Evolutionary conservation across 306 rosid species (phyloP), one percentile per base, ranked within the genome.

Genomic region (Prunus mira): DNA sequence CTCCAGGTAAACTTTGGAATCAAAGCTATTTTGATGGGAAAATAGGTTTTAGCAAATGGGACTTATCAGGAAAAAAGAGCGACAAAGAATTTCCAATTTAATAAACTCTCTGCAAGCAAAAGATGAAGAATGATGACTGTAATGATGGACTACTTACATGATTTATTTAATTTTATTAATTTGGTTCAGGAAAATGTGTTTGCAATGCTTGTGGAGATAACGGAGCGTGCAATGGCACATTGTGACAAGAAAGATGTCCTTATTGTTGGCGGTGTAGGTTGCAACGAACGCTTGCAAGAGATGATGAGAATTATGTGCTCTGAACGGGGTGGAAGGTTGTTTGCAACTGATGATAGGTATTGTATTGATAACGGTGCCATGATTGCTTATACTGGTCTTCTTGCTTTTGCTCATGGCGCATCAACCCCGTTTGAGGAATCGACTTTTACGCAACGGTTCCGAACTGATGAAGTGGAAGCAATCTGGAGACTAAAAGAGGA

Each of bases 131-230:
- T 24, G 22, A 27, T 7, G n/a, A 55, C 43, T 27, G 4, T 46
- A 9, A 14, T 27, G 20, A 51, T 38, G 51, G 30, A 54, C 57
- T 28, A 32, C 14, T 6, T 54, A 22, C 18, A 10, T 30, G 30
- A n/a, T 60, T n/a, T 55, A 28, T 51, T 11, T 51, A 51, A 4
- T 49, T 14, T 24, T 63, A 13, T 30, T 70, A 9, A 17, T 17
- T 68, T 76, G 49, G 71, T 83, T 71, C 82, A 91, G 96, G 98
- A 91, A 83, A 91, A 91, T 1, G 12, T 91, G 74, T 93, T 85
- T 76, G 97, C 98, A 52, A 93, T 93, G 98, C 93, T 93, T 71
- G 98, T 91, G 80, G 97, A 93, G 92, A 91, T 93, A 45, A 93
- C 98, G 3, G 97, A 93, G 72, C 86, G 97, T 18, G 98, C 97